Conservation (phyloP, 108 stramenopile genomes). For the Nitzschia inconspicua region DNA sequence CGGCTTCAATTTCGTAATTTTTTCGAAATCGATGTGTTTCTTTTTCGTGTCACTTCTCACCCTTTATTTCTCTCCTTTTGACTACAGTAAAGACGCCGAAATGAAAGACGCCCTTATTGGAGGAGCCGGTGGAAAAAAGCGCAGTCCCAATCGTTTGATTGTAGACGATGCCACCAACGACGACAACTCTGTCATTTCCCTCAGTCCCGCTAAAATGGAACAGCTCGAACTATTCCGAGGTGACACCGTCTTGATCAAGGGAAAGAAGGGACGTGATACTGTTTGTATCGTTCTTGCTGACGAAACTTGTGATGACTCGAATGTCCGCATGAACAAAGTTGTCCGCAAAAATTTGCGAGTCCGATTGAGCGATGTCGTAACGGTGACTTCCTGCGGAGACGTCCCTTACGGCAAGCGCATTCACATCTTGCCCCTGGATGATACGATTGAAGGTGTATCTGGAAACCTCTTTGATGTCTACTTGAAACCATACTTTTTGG, state of each 20-base stretch:
- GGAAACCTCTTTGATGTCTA: slow-evolving; percentile 99
- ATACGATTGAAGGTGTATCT: slow-evolving; percentile 99
- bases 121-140: slow-evolving; percentile 83
- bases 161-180: slow-evolving; percentile 99
- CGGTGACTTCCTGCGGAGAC: slow-evolving; percentile 92
- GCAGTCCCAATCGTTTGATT: slow-evolving; percentile 97
- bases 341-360: slow-evolving; percentile 99
- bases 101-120: slow-evolving; percentile 84
- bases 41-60: no score
- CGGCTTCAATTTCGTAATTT: no score
- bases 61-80: no score
- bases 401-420: slow-evolving; percentile 98
- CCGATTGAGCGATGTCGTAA: slow-evolving; percentile 94
- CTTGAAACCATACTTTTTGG: slow-evolving; percentile 99
- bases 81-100: slow-evolving; percentile 75
- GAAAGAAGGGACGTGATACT: slow-evolving; percentile 98
- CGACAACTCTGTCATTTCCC: slow-evolving; percentile 96
- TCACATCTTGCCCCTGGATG: slow-evolving; percentile 97
- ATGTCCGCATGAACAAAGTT: slow-evolving; percentile 99
- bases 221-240: slow-evolving; percentile 98
- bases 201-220: slow-evolving; percentile 96
- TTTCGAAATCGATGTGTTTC: no score
- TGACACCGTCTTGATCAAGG: slow-evolving; percentile 98
- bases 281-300: slow-evolving; percentile 98
- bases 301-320: slow-evolving; percentile 93